Evolutionary conservation across 768 basidiomycete species (phyloP).

Genomic region (Collybia sp.): DNA sequence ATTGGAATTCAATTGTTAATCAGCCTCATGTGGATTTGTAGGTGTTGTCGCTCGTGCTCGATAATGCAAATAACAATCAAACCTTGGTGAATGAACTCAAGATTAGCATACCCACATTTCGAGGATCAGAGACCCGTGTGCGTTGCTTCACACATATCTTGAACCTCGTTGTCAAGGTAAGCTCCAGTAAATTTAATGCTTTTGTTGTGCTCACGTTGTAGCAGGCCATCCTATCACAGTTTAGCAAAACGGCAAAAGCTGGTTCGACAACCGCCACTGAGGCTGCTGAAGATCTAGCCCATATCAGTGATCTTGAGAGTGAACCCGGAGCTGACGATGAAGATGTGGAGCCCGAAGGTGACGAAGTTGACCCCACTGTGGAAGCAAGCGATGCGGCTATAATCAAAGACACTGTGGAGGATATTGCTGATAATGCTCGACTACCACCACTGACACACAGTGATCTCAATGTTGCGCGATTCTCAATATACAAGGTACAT

Average conservation of each 20-base stretch:
- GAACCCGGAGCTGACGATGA: slow-evolving; percentile 5
- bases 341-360: slow-evolving; percentile 4
- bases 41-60: slow-evolving; percentile 1
- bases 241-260: slow-evolving; percentile 4
- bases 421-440: background rate
- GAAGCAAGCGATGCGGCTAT: slow-evolving; percentile 1
- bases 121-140: slow-evolving; percentile 2
- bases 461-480: slow-evolving; percentile 1
- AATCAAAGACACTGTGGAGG: slow-evolving; percentile 1
- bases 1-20: background rate
- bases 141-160: slow-evolving; percentile 13
- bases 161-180: slow-evolving; percentile 14
- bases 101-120: slow-evolving; percentile 1
- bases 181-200: background rate
- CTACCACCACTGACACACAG: background rate
- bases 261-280: background rate
- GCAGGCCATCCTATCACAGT: slow-evolving; percentile 17
- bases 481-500: slow-evolving; percentile 4
- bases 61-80: slow-evolving; percentile 6
- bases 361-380: slow-evolving; percentile 4
- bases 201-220: background rate
- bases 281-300: background rate
- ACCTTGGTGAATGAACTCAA: slow-evolving; percentile 3
- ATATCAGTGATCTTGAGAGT: background rate
- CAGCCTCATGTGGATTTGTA: background rate